Evolutionary conservation across 2,329 filamentous ascomycete genomes (phyloP).

Genomic region (Xylariaceae sp.): DNA sequence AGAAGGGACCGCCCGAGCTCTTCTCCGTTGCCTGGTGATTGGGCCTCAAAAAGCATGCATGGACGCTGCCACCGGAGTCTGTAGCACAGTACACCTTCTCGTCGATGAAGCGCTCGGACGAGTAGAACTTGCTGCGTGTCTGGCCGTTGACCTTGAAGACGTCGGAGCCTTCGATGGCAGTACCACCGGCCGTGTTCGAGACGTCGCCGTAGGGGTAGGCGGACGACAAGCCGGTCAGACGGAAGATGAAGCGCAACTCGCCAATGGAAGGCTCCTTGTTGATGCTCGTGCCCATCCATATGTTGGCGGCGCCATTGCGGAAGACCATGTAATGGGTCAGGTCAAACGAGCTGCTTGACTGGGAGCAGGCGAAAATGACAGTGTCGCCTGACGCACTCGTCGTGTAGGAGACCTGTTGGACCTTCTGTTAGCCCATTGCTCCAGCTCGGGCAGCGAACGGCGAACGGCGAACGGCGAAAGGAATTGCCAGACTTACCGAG

Average conservation of each 20-base stretch:
- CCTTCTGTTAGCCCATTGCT: slow-evolving; percentile 34
- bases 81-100: slow-evolving; percentile 49
- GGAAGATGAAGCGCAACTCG: slow-evolving; percentile 48
- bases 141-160: slow-evolving; percentile 47
- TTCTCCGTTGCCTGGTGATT: slow-evolving; percentile 47
- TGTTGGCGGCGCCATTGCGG: slow-evolving; percentile 41
- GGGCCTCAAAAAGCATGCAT: slow-evolving; percentile 30
- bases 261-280: slow-evolving; percentile 40
- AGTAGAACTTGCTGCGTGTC: slow-evolving; percentile 58
- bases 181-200: slow-evolving; percentile 41
- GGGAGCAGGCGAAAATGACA: slow-evolving; percentile 48
- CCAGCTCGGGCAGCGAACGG: no score
- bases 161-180: slow-evolving; percentile 43
- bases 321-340: slow-evolving; percentile 51
- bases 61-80: slow-evolving; percentile 21
- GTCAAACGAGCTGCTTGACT: slow-evolving; percentile 36
- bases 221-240: slow-evolving; percentile 30
- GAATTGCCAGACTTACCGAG: slow-evolving; percentile 23
- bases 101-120: slow-evolving; percentile 55
- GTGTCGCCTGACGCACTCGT: slow-evolving; percentile 37
- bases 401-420: slow-evolving; percentile 14
- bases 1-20: slow-evolving; percentile 54
- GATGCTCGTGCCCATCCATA: slow-evolving; percentile 49
- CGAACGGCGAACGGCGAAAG: slow-evolving; percentile 34
- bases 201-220: slow-evolving; percentile 39